Evolutionary conservation across 75 land plant species (phyloP).

Genomic region (Picea glauca): DNA sequence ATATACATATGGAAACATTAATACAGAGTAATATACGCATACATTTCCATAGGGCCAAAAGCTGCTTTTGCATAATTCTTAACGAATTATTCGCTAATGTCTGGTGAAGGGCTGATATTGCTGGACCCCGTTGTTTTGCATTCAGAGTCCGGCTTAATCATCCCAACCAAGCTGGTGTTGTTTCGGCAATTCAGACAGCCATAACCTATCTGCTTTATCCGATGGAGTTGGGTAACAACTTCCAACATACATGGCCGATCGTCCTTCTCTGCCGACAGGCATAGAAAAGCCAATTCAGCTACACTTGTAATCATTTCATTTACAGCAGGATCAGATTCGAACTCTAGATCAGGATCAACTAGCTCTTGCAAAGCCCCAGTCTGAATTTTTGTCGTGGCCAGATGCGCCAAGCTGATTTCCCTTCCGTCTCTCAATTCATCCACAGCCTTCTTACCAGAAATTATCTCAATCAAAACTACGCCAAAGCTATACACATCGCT

Average conservation of each 20-base stretch:
- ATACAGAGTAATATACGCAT: too few relatives aligned
- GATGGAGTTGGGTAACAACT: not conserved
- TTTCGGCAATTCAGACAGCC: not conserved
- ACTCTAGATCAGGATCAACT: too few relatives aligned
- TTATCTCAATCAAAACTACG: slow-evolving; percentile 27
- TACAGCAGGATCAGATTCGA: too few relatives aligned
- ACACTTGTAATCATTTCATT: too few relatives aligned
- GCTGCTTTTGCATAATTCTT: too few relatives aligned
- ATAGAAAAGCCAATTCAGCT: too few relatives aligned
- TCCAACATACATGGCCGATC: slow-evolving; percentile 3
- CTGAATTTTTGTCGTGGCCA: too few relatives aligned
- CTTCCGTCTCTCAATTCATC: slow-evolving; percentile 1
- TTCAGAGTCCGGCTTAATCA: not conserved
- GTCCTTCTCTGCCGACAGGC: not conserved
- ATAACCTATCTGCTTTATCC: slow-evolving; percentile 1
- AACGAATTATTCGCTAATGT: not conserved
- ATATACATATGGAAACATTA: too few relatives aligned
- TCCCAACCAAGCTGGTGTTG: not conserved
- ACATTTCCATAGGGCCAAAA: too few relatives aligned
- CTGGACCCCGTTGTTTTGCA: not conserved
- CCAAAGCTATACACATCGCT: slow-evolving; percentile 38
- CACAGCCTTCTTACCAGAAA: slow-evolving; percentile 19
- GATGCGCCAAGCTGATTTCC: too few relatives aligned
- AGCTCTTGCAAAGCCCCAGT: too few relatives aligned
- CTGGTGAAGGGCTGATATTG: not conserved